A percentile compares a stretch with the other conserved stretches of the same genome.
Evolutionary conservation across 2,329 filamentous ascomycete species (phyloP).

Genomic region (Talaromyces sp.): DNA sequence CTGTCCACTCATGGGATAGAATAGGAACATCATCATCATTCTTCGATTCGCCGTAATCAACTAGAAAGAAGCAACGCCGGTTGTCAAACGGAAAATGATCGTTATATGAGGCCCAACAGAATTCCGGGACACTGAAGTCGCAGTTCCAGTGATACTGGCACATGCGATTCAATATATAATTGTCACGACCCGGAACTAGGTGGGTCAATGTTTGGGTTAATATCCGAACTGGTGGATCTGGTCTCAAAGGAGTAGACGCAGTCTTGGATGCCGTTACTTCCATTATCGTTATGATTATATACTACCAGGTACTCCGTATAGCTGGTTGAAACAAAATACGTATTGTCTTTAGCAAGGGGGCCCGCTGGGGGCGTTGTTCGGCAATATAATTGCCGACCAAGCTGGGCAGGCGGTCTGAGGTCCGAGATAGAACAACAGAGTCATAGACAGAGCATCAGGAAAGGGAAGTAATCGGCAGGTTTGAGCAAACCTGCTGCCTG

Average conservation of each 20-base stretch:
- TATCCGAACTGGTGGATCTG: neutral
- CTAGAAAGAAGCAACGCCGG: constrained; percentile 1
- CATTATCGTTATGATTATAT: too few relatives aligned
- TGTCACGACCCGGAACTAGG: neutral
- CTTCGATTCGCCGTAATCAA: constrained; percentile 1
- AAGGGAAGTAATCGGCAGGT: too few relatives aligned
- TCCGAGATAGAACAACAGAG: too few relatives aligned
- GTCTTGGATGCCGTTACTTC: neutral
- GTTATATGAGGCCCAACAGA: neutral
- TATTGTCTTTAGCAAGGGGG: too few relatives aligned
- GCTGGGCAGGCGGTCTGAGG: too few relatives aligned
- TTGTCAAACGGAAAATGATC: constrained; percentile 1
- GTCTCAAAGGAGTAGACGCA: too few relatives aligned
- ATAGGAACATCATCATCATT: constrained; percentile 4
- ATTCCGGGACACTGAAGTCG: neutral
- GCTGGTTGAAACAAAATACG: too few relatives aligned
- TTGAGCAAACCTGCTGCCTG: too few relatives aligned
- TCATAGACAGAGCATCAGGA: too few relatives aligned
- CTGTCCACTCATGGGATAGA: constrained; percentile 4
- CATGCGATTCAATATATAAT: neutral
- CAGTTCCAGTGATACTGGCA: constrained; percentile 4
- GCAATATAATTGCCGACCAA: too few relatives aligned
- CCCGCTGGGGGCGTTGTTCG: too few relatives aligned
- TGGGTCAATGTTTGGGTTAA: constrained; percentile 5
- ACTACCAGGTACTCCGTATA: too few relatives aligned